Evolutionary conservation across 768 basidiomycete genomes (phyloP).

Genomic region (Ephemerocybe angulata): DNA sequence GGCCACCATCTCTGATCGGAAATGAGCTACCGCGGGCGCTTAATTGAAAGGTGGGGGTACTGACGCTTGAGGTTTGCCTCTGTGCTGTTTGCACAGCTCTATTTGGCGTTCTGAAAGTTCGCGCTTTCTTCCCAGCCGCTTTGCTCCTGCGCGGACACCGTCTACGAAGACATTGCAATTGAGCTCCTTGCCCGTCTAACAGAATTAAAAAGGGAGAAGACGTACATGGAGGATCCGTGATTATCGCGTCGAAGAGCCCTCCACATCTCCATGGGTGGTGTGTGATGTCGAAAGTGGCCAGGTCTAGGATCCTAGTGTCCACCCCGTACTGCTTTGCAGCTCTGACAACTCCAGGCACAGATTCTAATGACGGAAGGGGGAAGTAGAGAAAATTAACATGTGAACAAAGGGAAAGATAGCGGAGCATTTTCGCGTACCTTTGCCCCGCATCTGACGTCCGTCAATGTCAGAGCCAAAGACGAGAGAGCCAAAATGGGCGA

Average conservation of each 20-base stretch:
- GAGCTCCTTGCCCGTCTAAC: not conserved
- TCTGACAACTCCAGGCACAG: constrained; percentile 65
- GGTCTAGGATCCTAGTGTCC: constrained; percentile 68
- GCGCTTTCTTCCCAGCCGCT: constrained; percentile 70
- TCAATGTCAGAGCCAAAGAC: constrained; percentile 95
- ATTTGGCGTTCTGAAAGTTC: constrained; percentile 37
- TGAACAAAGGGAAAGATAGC: too few relatives aligned
- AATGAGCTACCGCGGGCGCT: not conserved
- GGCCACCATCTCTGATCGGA: constrained; percentile 48
- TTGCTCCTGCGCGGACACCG: constrained; percentile 87
- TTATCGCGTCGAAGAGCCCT: constrained; percentile 86
- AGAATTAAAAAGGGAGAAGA: not conserved
- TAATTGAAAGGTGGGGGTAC: constrained; percentile 18
- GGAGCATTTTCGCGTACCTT: too few relatives aligned
- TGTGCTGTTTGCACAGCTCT: constrained; percentile 35
- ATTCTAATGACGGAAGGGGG: constrained; percentile 25
- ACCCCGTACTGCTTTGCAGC: constrained; percentile 86
- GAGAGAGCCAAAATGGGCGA: constrained; percentile 82
- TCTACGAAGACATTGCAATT: constrained; percentile 43
- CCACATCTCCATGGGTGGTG: constrained; percentile 86
- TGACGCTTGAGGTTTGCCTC: constrained; percentile 40
- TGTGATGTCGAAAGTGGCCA: constrained; percentile 92
- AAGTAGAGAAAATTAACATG: not conserved
- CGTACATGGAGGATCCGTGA: constrained; percentile 93
- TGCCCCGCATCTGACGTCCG: constrained; percentile 95